These are phyloP conservation scores for Pyrenochaeta sp. DNA, from an alignment of 2,329 filamentous ascomycete genomes.

Conservation along the genomic window DNA sequence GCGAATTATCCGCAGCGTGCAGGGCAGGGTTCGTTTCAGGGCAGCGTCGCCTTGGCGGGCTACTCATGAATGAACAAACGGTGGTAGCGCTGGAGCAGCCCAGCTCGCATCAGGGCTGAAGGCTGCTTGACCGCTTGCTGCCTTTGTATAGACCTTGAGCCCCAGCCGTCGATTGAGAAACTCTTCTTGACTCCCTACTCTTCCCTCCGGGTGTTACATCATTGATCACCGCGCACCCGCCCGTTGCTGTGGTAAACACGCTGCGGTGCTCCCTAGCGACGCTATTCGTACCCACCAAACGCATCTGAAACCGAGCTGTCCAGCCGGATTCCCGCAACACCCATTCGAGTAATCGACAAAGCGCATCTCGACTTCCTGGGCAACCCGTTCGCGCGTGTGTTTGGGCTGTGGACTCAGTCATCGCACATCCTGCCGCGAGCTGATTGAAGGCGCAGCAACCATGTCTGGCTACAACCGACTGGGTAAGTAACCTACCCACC, in stretches of 20 bases:
- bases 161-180: constrained; percentile 11
- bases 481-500: constrained; percentile 38
- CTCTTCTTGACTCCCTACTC: not conserved
- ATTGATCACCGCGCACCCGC: constrained; percentile 19
- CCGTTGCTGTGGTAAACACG: constrained; percentile 47
- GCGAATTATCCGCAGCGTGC: constrained; percentile 8
- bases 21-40: constrained; percentile 1
- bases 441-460: constrained; percentile 36
- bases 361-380: constrained; percentile 21
- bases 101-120: not conserved
- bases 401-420: constrained; percentile 25
- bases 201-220: constrained; percentile 9
- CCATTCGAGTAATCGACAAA: constrained; percentile 30
- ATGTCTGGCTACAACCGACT: constrained; percentile 49
- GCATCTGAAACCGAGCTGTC: constrained; percentile 37
- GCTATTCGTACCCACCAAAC: constrained; percentile 37
- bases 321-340: constrained; percentile 26
- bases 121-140: not conserved
- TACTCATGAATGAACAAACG: not conserved
- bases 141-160: not conserved
- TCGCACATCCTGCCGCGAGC: constrained; percentile 23
- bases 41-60: constrained; percentile 2
- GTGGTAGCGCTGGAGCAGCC: not conserved
- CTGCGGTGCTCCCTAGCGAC: constrained; percentile 18
- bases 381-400: constrained; percentile 20